A percentile compares a stretch with the other conserved stretches of the same genome.
phyloP scores from a whole-genome alignment of 306 rosid species.

The Quercus aquifolioides region DNA sequence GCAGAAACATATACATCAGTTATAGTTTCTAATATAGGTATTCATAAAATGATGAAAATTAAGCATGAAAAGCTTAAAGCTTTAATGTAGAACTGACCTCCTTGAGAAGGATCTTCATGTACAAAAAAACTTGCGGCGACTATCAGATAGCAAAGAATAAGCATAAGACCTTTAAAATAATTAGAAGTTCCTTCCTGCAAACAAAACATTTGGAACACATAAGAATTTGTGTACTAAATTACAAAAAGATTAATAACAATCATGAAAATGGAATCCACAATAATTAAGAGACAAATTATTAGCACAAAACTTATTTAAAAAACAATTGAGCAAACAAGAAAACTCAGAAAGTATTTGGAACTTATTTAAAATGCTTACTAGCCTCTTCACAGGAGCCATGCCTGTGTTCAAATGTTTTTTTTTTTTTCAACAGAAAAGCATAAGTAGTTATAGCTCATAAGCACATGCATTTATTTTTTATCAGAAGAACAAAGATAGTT shows the following conservation, averaged over 20 bases:
- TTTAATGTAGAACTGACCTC: slow-evolving; percentile 11
- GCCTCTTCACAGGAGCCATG: too few species aligned
- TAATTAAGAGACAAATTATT: background rate
- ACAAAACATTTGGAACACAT: slow-evolving; percentile 5
- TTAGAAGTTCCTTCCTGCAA: slow-evolving; percentile 84
- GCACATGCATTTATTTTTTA: too few species aligned
- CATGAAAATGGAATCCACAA: background rate
- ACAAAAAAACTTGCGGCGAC: slow-evolving; percentile 83
- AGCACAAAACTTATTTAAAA: background rate
- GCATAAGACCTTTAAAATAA: slow-evolving; percentile 82
- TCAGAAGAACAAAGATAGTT: too few species aligned
- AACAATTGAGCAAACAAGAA: background rate
- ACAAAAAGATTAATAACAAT: background rate
- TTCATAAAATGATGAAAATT: background rate
- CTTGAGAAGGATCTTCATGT: slow-evolving; percentile 51
- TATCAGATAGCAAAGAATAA: slow-evolving; percentile 76
- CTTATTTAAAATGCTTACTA: too few species aligned
- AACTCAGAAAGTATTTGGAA: background rate
- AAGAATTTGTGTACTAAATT: background rate
- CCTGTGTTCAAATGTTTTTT: too few species aligned
- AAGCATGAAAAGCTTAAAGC: background rate
- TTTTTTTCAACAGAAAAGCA: too few species aligned
- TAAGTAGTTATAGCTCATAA: too few species aligned
- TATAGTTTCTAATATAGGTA: background rate
- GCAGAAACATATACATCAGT: background rate